A percentile compares a stretch with the other conserved stretches of the same genome.
Conservation (phyloP, 345 rosid genomes). For the Linum usitatissimum region DNA sequence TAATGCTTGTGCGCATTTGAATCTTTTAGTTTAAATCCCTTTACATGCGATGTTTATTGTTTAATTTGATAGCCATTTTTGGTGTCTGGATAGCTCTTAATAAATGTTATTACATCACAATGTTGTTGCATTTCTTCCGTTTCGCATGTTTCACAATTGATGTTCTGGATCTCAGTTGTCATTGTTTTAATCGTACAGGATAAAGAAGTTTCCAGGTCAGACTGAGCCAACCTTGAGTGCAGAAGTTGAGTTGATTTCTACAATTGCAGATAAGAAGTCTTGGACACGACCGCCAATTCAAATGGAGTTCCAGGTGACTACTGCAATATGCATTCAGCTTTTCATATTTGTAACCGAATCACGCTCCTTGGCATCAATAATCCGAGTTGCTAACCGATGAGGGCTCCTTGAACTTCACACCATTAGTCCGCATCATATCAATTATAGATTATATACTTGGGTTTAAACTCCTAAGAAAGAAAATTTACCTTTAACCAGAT, state of each 20-base stretch:
- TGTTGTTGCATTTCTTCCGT: too few species aligned
- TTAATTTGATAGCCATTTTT: too few species aligned
- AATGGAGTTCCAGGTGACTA: conserved; percentile 92
- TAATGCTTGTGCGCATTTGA: too few species aligned
- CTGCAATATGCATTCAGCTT: conserved; percentile 2
- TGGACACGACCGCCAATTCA: conserved; percentile 98
- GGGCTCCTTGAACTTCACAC: too few species aligned
- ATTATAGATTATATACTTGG: too few species aligned
- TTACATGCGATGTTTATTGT: background rate
- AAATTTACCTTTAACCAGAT: background rate
- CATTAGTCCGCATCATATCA: too few species aligned
- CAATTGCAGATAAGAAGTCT: conserved; percentile 88
- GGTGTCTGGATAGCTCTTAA: too few species aligned
- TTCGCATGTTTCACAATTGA: too few species aligned
- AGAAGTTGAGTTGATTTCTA: conserved; percentile 90
- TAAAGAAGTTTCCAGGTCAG: conserved; percentile 95
- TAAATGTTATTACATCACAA: too few species aligned
- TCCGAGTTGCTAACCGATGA: too few species aligned
- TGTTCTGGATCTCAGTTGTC: background rate
- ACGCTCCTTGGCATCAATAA: background rate
- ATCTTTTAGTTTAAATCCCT: background rate
- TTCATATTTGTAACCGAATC: background rate
- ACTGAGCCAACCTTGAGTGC: conserved; percentile 97
- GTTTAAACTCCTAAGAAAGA: too few species aligned
- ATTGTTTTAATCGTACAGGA: conserved; percentile 31